Base-by-base conservation (phyloP, 2,329 filamentous ascomycete species). In the Pseudocercospora eumusae region DNA sequence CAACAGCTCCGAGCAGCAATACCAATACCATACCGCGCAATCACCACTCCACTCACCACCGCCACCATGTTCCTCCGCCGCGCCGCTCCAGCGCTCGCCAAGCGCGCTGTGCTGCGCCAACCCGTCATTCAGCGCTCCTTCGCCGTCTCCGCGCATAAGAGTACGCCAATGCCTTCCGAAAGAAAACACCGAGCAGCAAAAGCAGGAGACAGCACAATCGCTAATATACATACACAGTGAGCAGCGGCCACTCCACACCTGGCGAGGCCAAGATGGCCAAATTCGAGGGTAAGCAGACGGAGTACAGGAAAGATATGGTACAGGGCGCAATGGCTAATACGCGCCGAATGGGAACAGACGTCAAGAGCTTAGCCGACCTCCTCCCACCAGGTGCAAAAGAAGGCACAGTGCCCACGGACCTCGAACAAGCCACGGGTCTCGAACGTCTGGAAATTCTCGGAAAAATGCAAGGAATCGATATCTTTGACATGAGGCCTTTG, bases 381-480 rank as follows among this genome's bases (percentile, higher is more conserved):
- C 71, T 96, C 69, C 86, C 89, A 67, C 90, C 92, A 33, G 95
- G 95, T 83, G 92, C 90, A 73, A 79, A 85, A 72, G 81, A 87
- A 68, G 93, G 95, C 76, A 90, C 89, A 77, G 83, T 99, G 70
- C 92, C 95, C 70, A 96, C 91, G 81, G 95, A 99, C 80, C 80
- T 96, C 77, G 92, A 98, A 79, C 95, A 99, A 80, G 82, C 95
- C 64, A 98, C 95, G 72, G 95, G 95, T 90, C 85, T 98, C 64
- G 95, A 99, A 85, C 93, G 95, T 86, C 86, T 99, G 72, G 95
- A 99, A 82, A 95, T 99, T 75, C 85, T 99, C 78, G 95, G 95
- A 81, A 99, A 99, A 88, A 96, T 98, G 90, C 92, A 98, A 84
- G 93, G 95, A 70, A 83, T 97, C 74, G 95, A 99, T 77, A 84